Percentiles rank a stretch among this genome's conserved stretches.
These are phyloP conservation scores for Paralagenidium karlingii DNA, from an alignment of 352 stramenopile species.

Conservation along the genomic window DNA sequence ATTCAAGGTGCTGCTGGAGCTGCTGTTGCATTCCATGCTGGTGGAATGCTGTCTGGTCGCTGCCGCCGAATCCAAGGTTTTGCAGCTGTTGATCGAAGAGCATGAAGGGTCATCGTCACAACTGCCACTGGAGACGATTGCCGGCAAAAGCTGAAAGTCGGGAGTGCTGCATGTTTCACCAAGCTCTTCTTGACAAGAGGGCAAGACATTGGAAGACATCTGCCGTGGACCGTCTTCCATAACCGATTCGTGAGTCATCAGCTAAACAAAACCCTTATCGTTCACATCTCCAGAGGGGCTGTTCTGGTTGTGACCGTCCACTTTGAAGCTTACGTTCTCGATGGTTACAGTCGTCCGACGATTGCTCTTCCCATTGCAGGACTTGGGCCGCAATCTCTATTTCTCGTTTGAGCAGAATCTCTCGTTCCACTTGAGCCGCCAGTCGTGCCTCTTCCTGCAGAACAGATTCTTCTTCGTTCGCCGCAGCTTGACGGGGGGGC, in stretches of 20 bases:
- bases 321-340: neutral
- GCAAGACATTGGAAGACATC: neutral
- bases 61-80: too few species aligned
- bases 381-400: neutral
- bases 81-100: too few species aligned
- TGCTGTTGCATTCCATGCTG: too few species aligned
- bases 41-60: too few species aligned
- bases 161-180: too few species aligned
- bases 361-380: neutral
- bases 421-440: too few species aligned
- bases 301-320: neutral
- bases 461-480: neutral
- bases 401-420: neutral
- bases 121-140: too few species aligned
- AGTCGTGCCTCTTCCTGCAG: too few species aligned
- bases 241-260: neutral
- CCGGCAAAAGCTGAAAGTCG: too few species aligned
- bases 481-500: neutral
- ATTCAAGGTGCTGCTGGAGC: too few species aligned
- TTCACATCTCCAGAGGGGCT: neutral
- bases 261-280: neutral
- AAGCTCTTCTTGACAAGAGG: neutral
- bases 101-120: too few species aligned
- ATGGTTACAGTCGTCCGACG: neutral
- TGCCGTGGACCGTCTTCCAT: neutral